Conservation (phyloP, 148 eudicot species). For the Fagopyrum homotropicum region DNA sequence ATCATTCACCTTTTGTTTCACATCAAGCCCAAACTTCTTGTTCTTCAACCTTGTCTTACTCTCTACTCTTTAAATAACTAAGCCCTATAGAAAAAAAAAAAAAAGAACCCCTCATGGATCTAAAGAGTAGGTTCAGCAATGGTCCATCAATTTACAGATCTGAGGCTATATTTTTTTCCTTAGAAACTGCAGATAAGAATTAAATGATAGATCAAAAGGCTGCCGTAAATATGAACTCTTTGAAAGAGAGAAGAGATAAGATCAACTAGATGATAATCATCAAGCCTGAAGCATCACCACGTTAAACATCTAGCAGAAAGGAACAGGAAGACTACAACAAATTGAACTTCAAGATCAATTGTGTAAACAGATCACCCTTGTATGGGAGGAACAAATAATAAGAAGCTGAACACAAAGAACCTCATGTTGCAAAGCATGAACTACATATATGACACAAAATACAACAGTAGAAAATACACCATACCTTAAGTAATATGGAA, state of each 20-base stretch:
- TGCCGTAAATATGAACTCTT: neutral
- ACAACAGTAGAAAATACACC: neutral
- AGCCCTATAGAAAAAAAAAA: too few species aligned
- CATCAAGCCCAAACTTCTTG: too few species aligned
- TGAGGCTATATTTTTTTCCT: neutral
- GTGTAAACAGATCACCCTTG: neutral
- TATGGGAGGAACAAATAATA: too few species aligned
- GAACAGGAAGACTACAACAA: too few species aligned
- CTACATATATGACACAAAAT: neutral
- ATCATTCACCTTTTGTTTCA: neutral
- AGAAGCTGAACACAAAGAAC: too few species aligned
- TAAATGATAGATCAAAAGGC: neutral
- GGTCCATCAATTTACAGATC: neutral
- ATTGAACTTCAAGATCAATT: neutral
- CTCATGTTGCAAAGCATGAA: too few species aligned
- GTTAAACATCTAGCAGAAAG: too few species aligned
- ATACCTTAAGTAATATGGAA: constrained; percentile 89
- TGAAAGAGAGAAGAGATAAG: neutral
- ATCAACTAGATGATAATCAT: neutral
- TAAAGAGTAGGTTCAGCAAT: neutral
- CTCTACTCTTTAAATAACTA: neutral
- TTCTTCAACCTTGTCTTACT: neutral
- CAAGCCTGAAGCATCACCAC: neutral
- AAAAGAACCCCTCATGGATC: neutral
- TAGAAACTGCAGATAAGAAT: neutral